These are phyloP conservation scores for Puccinia novopanici DNA, from an alignment of 1,284 basidiomycete species.

Conservation along the genomic window DNA sequence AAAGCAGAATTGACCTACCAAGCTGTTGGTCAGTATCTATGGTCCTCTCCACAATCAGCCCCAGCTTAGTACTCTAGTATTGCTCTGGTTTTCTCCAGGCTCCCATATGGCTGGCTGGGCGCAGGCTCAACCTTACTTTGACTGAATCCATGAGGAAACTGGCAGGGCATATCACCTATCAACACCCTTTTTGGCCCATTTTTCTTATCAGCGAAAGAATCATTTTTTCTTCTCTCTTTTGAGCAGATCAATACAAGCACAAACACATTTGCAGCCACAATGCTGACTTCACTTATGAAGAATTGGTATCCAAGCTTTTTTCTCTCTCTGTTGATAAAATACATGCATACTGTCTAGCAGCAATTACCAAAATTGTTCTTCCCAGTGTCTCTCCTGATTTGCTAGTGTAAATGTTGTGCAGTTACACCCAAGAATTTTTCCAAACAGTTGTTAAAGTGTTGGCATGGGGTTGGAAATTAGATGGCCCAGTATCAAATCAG, in stretches of 20 bases:
- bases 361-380: neutral
- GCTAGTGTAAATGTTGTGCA: too few species aligned
- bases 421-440: too few species aligned
- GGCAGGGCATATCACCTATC: conserved; percentile 53
- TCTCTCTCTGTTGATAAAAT: neutral
- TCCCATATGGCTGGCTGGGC: conserved; percentile 55
- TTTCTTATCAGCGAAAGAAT: neutral
- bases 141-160: conserved; percentile 54
- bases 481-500: too few species aligned
- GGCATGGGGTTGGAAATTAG: too few species aligned
- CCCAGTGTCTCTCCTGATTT: too few species aligned
- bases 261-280: too few species aligned
- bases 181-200: neutral
- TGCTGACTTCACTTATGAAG: too few species aligned
- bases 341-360: neutral
- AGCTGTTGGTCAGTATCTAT: neutral
- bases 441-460: too few species aligned
- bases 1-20: conserved; percentile 56
- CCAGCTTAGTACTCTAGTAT: neutral
- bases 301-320: neutral
- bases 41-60: neutral
- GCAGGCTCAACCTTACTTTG: conserved; percentile 57
- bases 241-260: too few species aligned
- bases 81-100: too few species aligned
- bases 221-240: neutral